Percentiles rank a stretch among this genome's conserved stretches.
Conservation (phyloP, 176 grass and related monocot species). For the Ensete ventricosum region DNA sequence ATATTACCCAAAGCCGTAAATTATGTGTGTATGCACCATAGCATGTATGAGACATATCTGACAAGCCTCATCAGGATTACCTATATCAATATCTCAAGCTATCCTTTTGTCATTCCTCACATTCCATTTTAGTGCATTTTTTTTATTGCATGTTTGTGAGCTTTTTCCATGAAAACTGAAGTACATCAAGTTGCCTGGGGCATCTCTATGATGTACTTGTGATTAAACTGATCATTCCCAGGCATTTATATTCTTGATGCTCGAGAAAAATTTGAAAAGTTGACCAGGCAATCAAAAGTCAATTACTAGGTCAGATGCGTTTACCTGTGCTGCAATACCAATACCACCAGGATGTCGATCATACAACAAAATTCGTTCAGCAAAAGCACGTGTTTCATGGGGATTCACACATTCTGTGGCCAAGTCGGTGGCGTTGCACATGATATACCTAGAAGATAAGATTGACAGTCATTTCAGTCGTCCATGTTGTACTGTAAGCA, state of each 20-base stretch:
- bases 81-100: too few species aligned
- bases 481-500: neutral
- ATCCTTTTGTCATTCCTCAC: too few species aligned
- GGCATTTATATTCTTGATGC: neutral
- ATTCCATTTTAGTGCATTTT: too few species aligned
- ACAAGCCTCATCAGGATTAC: too few species aligned
- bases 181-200: too few species aligned
- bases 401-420: constrained; percentile 82
- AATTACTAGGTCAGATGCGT: constrained; percentile 17
- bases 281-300: neutral
- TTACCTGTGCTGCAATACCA: constrained; percentile 60
- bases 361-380: constrained; percentile 70
- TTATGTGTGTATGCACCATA: too few species aligned
- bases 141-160: too few species aligned
- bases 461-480: neutral
- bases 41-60: too few species aligned
- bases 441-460: constrained; percentile 43
- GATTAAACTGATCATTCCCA: neutral
- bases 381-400: constrained; percentile 53
- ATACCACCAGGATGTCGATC: constrained; percentile 82
- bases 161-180: too few species aligned
- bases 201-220: neutral
- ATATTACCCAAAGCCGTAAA: neutral
- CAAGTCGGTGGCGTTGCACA: constrained; percentile 66
- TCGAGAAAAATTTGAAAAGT: neutral